Evolutionary conservation across 1,284 basidiomycete species (phyloP), one percentile per base, ranked within the genome.

Genomic region (Tilletia horrida): DNA sequence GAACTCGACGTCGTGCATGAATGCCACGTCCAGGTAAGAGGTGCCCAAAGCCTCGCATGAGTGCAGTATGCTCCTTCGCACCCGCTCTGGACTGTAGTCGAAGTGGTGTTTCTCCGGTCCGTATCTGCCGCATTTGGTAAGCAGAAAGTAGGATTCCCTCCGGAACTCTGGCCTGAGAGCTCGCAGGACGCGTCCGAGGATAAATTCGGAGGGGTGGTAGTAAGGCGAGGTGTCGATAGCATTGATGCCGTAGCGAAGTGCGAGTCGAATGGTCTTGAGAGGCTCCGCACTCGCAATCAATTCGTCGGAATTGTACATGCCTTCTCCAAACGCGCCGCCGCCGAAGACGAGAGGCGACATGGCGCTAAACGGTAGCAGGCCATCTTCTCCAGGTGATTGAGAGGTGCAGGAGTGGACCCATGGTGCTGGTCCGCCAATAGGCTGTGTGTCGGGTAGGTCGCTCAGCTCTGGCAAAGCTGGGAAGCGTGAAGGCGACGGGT

Each of bases 61-160:
- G 55, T 59, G 55, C 27, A 59, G 13, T 6, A 97, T 86, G 73
- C 88, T 90, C 23, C 85, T 83, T 11, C 89, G 86, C 65, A 97
- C 88, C 35, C 86, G 87, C 14, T 83, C 80, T 0, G 91, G 89
- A 8, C 87, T 86, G 83, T 95, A 94, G 80, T 95, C 90, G 78
- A 97, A 96, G 65, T 87, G 85, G 11, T 80, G 78, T 40, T 81
- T 81, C 55, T 84, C 83, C 0, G 84, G 79, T 3, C 92, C 92
- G 81, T 91, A 94, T 62, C 94, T 88, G 27, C 93, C 95, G 70
- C 90, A 91, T 83, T 98, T 98, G n/a, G 93, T 94, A 89, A 73
- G 70, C 70, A 82, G 71, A 59, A 73, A 76, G 73, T 82, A 81
- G 52, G 69, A 87, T 87, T 69, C 62, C 47, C 81, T 71, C 2